These are phyloP conservation scores for Tanacetum coccineum DNA, from an alignment of 129 eudicot species.

Conservation along the genomic window DNA sequence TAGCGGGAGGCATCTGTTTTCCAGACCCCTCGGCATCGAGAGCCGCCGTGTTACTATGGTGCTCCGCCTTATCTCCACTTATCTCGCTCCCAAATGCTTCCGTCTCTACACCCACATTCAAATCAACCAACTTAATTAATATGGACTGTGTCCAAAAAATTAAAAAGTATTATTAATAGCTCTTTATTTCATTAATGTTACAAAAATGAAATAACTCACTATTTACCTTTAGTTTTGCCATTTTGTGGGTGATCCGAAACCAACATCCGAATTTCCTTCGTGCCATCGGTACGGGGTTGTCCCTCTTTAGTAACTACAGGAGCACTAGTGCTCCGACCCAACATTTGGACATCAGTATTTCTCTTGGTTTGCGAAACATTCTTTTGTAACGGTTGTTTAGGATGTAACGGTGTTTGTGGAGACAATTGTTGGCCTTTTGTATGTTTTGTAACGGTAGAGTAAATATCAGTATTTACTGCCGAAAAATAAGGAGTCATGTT, in stretches of 20 bases:
- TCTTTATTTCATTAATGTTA: no score
- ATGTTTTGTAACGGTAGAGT: not conserved
- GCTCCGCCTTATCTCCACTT: not conserved
- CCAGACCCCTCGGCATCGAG: slow-evolving; percentile 2
- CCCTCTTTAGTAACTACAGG: not conserved
- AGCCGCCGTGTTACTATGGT: not conserved
- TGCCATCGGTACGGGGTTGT: not conserved
- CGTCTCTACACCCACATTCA: no score
- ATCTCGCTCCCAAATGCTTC: not conserved
- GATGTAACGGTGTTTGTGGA: no score
- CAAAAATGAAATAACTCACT: not conserved
- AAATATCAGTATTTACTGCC: not conserved
- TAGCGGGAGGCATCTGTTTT: not conserved
- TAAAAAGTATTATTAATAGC: no score
- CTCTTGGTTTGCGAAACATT: not conserved
- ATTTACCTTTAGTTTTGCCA: not conserved
- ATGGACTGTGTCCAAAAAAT: no score
- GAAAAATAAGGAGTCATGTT: not conserved
- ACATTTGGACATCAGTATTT: not conserved
- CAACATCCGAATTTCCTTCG: not conserved
- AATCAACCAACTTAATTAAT: no score
- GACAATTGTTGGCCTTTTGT: not conserved
- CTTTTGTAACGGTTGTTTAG: not conserved
- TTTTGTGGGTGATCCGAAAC: not conserved
- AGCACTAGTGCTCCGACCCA: slow-evolving; percentile 3